Conservation (phyloP, 208 protist genomes). For the Trypanosoma boissoni region DNA sequence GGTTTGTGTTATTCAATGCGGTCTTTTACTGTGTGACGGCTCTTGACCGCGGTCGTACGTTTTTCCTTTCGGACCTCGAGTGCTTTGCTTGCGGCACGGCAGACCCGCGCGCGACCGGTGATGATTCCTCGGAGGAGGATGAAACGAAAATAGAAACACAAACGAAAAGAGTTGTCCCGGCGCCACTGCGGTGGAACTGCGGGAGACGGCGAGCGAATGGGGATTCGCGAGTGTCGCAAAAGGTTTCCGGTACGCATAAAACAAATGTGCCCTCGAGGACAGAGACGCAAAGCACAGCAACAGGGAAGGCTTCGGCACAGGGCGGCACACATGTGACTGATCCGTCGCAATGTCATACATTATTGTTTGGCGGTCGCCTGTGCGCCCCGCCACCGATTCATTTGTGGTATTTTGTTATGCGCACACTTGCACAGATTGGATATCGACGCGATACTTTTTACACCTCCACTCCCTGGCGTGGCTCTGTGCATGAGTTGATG, state of each 20-base stretch:
- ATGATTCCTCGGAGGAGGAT: background rate
- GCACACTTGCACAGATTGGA: slow-evolving; percentile 50
- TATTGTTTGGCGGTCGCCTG: slow-evolving; percentile 7
- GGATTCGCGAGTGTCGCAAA: slow-evolving; percentile 1
- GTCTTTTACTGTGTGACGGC: slow-evolving; percentile 56
- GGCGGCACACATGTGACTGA: background rate
- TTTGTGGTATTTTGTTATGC: slow-evolving; percentile 54
- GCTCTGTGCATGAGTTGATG: slow-evolving; percentile 56
- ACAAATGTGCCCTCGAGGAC: too few relatives aligned
- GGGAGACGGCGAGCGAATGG: too few relatives aligned
- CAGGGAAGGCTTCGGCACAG: background rate
- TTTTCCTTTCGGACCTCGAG: slow-evolving; percentile 18
- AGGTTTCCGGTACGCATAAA: background rate
- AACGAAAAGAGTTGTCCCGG: background rate
- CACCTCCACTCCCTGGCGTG: slow-evolving; percentile 45
- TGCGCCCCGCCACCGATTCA: slow-evolving; percentile 24
- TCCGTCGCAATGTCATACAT: background rate
- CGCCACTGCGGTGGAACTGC: too few relatives aligned
- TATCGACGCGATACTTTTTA: slow-evolving; percentile 68
- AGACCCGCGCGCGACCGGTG: slow-evolving; percentile 27
- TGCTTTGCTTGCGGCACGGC: slow-evolving; percentile 30
- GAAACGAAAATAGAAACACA: background rate
- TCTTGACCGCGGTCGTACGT: slow-evolving; percentile 12
- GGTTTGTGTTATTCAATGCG: slow-evolving; percentile 57
- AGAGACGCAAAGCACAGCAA: background rate